These are phyloP conservation scores for Lentinus tigrinus DNA, from an alignment of 768 basidiomycete genomes.

Conservation along the genomic window DNA sequence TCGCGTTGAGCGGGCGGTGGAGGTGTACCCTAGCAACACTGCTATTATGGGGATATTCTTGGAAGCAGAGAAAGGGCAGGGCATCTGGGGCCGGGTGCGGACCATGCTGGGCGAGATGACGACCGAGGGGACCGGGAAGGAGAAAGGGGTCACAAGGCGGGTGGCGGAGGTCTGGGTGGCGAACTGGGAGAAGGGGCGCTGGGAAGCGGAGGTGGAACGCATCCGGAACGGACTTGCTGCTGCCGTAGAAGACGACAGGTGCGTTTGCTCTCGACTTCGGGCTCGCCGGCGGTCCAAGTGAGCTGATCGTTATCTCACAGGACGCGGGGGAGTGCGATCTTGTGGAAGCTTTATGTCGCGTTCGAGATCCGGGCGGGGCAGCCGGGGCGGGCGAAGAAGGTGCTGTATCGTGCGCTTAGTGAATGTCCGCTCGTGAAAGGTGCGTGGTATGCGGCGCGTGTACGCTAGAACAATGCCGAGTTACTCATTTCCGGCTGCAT, in stretches of 20 bases:
- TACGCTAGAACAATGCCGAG: not conserved
- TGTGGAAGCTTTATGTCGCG: slow-evolving; percentile 77
- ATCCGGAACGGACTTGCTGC: slow-evolving; percentile 60
- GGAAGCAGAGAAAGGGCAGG: slow-evolving; percentile 73
- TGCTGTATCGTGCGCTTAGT: slow-evolving; percentile 70
- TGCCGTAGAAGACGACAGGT: slow-evolving; percentile 72
- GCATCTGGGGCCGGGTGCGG: slow-evolving; percentile 74
- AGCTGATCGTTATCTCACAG: slow-evolving; percentile 33
- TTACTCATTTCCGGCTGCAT: not conserved
- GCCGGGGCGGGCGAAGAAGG: slow-evolving; percentile 60
- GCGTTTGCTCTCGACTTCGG: slow-evolving; percentile 27
- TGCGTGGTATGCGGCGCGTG: slow-evolving; percentile 27
- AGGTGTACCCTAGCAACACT: slow-evolving; percentile 66
- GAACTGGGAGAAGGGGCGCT: slow-evolving; percentile 74
- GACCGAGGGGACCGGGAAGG: slow-evolving; percentile 34
- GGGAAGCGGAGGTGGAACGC: slow-evolving; percentile 70
- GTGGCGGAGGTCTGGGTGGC: slow-evolving; percentile 75
- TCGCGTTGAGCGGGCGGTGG: slow-evolving; percentile 52
- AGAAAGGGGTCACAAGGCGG: slow-evolving; percentile 59
- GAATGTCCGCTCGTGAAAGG: slow-evolving; percentile 81
- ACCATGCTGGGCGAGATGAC: slow-evolving; percentile 48
- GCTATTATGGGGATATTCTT: slow-evolving; percentile 71
- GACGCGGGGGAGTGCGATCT: slow-evolving; percentile 59
- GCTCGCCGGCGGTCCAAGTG: not conserved
- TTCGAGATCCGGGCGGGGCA: slow-evolving; percentile 70